Evolutionary conservation across 331 rosid genomes (phyloP).

Genomic region (Prunus yedoensis): DNA sequence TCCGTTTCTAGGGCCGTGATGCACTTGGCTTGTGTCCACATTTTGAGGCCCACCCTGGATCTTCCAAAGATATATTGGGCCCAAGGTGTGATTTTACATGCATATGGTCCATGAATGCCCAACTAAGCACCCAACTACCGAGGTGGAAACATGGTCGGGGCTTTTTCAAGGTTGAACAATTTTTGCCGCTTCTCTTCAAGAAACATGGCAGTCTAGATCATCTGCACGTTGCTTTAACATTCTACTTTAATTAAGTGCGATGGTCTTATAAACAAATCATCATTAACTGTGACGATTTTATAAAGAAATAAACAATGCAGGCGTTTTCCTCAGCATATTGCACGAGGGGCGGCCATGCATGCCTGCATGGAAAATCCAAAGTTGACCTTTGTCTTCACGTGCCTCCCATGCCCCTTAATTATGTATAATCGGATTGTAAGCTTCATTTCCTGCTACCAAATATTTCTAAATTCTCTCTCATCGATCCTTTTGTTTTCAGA

Average conservation of each 20-base stretch:
- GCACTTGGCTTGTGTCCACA: not conserved
- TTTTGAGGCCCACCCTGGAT: not conserved
- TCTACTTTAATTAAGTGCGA: too few relatives aligned
- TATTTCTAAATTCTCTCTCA: too few relatives aligned
- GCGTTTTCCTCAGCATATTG: not conserved
- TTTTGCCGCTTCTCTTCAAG: too few relatives aligned
- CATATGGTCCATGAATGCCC: slow-evolving; percentile 1
- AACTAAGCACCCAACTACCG: not conserved
- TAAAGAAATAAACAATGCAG: not conserved
- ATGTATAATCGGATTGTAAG: too few relatives aligned
- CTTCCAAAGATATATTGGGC: not conserved
- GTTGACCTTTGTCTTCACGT: slow-evolving; percentile 15
- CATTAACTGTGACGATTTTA: too few relatives aligned
- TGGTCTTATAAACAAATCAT: too few relatives aligned
- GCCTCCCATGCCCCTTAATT: not conserved
- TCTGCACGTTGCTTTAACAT: too few relatives aligned
- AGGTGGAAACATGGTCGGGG: not conserved
- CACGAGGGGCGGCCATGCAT: not conserved
- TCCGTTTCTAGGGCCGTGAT: not conserved
- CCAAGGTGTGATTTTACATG: not conserved
- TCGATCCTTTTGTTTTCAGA: too few relatives aligned
- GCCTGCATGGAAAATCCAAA: slow-evolving; percentile 12
- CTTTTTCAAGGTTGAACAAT: too few relatives aligned
- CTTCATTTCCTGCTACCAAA: too few relatives aligned
- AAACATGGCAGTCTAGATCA: too few relatives aligned